Percentiles rank a stretch among this genome's conserved stretches.
phyloP scores from a whole-genome alignment of 345 rosid species.

The Eucalyptus curtisii region DNA sequence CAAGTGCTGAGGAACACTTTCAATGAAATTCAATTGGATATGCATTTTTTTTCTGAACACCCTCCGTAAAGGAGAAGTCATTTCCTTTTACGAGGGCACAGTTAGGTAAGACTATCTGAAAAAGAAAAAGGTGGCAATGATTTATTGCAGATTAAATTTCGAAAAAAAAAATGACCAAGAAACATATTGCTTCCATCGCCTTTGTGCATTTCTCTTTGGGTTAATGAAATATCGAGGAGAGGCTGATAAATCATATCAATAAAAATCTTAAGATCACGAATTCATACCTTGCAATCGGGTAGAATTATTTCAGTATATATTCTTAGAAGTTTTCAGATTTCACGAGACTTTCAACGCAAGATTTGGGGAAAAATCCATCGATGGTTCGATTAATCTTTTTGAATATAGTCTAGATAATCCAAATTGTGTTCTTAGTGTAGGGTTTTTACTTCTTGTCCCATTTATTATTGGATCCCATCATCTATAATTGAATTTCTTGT shows the following conservation, averaged over 20 bases:
- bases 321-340: not conserved
- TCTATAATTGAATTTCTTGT: not conserved
- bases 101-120: not conserved
- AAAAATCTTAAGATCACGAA: too few relatives aligned
- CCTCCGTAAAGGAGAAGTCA: not conserved
- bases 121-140: not conserved
- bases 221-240: not conserved
- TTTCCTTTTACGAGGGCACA: not conserved
- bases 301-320: too few relatives aligned
- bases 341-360: accelerated
- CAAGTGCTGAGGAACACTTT: not conserved
- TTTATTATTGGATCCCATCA: not conserved
- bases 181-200: not conserved
- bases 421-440: not conserved
- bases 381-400: not conserved
- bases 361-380: accelerated
- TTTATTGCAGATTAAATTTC: not conserved
- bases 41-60: not conserved
- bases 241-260: too few relatives aligned
- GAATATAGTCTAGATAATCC: not conserved
- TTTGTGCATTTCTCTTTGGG: not conserved
- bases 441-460: not conserved
- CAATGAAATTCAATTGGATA: not conserved
- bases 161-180: not conserved
- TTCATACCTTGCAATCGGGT: too few relatives aligned